These are phyloP conservation scores for Podaxis sp. DNA, from an alignment of 768 basidiomycete species.

Conservation along the genomic window DNA sequence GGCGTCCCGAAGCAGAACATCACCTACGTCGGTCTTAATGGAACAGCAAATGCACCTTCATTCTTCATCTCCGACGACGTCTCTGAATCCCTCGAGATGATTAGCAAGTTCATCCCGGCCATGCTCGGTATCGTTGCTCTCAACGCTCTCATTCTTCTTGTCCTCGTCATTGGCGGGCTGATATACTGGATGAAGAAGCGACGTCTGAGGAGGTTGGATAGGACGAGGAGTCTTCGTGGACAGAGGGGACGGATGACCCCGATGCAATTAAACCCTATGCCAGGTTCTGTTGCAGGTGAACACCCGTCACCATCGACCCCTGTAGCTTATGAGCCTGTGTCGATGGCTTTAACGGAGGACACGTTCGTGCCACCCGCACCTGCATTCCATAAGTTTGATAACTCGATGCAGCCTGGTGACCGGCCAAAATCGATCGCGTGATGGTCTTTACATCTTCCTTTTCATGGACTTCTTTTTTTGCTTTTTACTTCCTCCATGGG, in stretches of 20 bases:
- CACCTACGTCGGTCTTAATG: constrained; percentile 55
- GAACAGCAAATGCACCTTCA: constrained; percentile 33
- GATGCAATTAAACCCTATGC: constrained; percentile 34
- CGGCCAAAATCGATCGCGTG: constrained; percentile 43
- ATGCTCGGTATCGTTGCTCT: constrained; percentile 74
- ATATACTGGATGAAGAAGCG: constrained; percentile 49
- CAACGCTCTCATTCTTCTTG: constrained; percentile 67
- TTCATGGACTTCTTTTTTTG: background rate
- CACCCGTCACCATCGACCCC: constrained; percentile 16
- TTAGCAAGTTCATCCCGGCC: constrained; percentile 64
- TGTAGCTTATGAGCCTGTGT: constrained; percentile 71
- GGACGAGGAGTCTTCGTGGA: background rate
- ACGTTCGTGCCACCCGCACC: constrained; percentile 59
- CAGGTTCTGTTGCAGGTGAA: constrained; percentile 31
- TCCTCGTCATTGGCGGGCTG: constrained; percentile 50
- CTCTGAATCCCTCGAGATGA: constrained; percentile 53
- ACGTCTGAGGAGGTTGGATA: constrained; percentile 21
- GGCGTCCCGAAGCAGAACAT: constrained; percentile 61
- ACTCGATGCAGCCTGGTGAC: constrained; percentile 26
- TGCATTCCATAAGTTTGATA: constrained; percentile 43
- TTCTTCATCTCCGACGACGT: constrained; percentile 58
- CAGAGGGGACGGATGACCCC: constrained; percentile 38
- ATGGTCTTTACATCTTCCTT: background rate
- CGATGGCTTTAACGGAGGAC: constrained; percentile 57
- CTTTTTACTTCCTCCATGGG: background rate